phyloP scores from a whole-genome alignment of 2,329 filamentous ascomycete genomes.

The Penicillium verrucosum region DNA sequence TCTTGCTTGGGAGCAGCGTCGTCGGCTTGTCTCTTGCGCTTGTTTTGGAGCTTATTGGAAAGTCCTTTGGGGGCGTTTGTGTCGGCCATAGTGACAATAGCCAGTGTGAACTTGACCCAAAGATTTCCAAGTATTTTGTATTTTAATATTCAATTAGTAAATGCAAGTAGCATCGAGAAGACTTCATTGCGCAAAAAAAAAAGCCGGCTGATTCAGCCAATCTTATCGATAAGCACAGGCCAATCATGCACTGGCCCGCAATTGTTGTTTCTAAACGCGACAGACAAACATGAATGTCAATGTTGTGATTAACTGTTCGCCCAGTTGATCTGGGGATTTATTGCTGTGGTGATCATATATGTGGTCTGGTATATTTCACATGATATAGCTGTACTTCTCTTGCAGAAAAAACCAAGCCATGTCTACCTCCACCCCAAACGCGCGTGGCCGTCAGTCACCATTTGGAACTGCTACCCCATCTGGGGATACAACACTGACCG shows the following conservation, averaged over 20 bases:
- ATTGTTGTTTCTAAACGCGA: slow-evolving; percentile 21
- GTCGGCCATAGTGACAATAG: slow-evolving; percentile 21
- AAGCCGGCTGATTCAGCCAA: slow-evolving; percentile 27
- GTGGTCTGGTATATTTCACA: neutral
- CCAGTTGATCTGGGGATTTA: neutral
- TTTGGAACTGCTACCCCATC: slow-evolving; percentile 25
- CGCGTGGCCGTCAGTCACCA: slow-evolving; percentile 27
- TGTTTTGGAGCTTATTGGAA: slow-evolving; percentile 38
- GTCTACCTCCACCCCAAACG: slow-evolving; percentile 32
- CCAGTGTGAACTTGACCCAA: neutral
- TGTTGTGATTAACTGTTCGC: neutral
- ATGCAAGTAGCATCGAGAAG: slow-evolving; percentile 11
- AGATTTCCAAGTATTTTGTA: neutral
- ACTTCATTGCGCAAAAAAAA: slow-evolving; percentile 9
- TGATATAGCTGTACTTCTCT: neutral
- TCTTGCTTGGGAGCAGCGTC: slow-evolving; percentile 22
- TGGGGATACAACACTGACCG: slow-evolving; percentile 29
- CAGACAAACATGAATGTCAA: slow-evolving; percentile 7
- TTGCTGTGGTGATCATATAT: neutral
- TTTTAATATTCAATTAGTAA: slow-evolving; percentile 3
- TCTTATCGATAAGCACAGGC: slow-evolving; percentile 34
- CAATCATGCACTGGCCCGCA: slow-evolving; percentile 21
- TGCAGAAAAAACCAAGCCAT: neutral
- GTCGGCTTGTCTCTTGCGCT: slow-evolving; percentile 41
- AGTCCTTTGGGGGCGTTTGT: slow-evolving; percentile 24